Conservation (phyloP, 495 filamentous ascomycete genomes). For the Delitschia confertaspora region DNA sequence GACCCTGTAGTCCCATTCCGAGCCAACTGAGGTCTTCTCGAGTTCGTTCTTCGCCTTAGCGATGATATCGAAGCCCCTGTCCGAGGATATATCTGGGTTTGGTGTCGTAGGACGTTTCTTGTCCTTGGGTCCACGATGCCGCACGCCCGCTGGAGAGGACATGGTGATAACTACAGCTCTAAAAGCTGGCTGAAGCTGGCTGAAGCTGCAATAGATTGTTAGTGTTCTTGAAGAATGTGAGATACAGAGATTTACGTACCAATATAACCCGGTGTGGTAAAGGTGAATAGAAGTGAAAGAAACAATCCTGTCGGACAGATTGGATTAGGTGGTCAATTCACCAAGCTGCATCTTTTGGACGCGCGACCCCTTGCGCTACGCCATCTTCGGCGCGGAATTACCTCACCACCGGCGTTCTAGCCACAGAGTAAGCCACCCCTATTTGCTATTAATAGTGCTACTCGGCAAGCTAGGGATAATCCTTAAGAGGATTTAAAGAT, state of each 20-base stretch:
- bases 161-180: constrained; percentile 23
- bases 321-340: constrained; percentile 1
- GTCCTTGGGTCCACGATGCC: constrained; percentile 29
- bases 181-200: constrained; percentile 9
- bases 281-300: not conserved
- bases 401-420: too few species aligned
- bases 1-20: constrained; percentile 79
- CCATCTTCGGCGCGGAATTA: too few species aligned
- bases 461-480: too few species aligned
- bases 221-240: not conserved
- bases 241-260: constrained; percentile 5
- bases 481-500: too few species aligned
- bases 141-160: constrained; percentile 30
- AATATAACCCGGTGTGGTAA: not conserved
- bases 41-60: constrained; percentile 28
- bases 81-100: constrained; percentile 17
- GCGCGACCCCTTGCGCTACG: too few species aligned
- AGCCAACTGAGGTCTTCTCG: constrained; percentile 27
- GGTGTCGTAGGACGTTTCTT: constrained; percentile 31
- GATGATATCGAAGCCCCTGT: constrained; percentile 21
- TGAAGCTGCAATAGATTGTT: constrained; percentile 2
- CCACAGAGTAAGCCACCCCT: too few species aligned
- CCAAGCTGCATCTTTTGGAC: too few species aligned
- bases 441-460: too few species aligned
- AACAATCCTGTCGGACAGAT: too few species aligned